Evolutionary conservation across 371 early-diverging fungal species (phyloP).

Genomic region (Rhizopus stolonifer): DNA sequence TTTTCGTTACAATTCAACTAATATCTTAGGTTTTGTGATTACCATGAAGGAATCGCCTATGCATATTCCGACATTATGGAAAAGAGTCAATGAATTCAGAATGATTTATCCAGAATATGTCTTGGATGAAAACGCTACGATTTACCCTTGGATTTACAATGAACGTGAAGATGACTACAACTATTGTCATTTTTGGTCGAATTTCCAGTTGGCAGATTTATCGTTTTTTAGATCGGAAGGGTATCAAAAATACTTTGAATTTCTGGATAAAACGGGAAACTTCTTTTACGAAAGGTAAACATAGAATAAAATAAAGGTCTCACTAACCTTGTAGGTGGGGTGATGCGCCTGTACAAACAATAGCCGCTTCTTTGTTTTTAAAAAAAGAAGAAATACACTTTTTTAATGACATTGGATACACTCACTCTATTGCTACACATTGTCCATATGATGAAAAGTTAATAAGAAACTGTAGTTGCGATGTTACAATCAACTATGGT

Average conservation of each 20-base stretch:
- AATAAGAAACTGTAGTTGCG: constrained; percentile 53
- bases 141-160: constrained; percentile 39
- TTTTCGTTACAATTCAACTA: constrained; percentile 50
- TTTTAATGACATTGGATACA: constrained; percentile 80
- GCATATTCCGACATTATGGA: constrained; percentile 75
- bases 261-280: constrained; percentile 82
- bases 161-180: constrained; percentile 47
- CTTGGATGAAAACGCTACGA: constrained; percentile 25
- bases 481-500: constrained; percentile 47
- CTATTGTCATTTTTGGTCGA: constrained; percentile 74
- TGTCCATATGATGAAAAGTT: constrained; percentile 60
- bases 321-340: constrained; percentile 84
- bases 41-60: constrained; percentile 65
- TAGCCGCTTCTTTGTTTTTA: constrained; percentile 84
- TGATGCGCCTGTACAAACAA: constrained; percentile 94
- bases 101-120: constrained; percentile 25
- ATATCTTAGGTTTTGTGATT: constrained; percentile 27
- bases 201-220: constrained; percentile 75
- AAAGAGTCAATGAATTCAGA: constrained; percentile 46
- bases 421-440: constrained; percentile 64
- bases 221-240: constrained; percentile 73
- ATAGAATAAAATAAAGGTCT: background rate
- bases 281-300: constrained; percentile 87
- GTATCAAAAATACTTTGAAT: constrained; percentile 77
- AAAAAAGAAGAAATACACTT: constrained; percentile 79